Evolutionary conservation across 192 early-diverging fungal species (phyloP).

Genomic region (Umbelopsis isabellina): DNA sequence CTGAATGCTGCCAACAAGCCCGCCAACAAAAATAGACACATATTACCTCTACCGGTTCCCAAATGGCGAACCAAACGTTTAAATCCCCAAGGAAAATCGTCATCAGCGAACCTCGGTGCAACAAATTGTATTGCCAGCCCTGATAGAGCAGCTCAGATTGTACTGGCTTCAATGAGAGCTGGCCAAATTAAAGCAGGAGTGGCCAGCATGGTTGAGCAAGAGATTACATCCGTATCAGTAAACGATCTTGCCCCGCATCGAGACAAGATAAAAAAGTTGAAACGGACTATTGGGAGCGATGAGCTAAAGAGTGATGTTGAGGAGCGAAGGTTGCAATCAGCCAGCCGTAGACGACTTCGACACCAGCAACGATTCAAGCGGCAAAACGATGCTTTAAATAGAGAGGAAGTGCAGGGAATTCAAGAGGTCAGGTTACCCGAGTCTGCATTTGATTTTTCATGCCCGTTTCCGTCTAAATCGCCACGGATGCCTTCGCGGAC

Average conservation of each 20-base stretch:
- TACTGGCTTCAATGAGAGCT: neutral
- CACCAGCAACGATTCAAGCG: constrained; percentile 3
- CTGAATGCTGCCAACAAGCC: neutral
- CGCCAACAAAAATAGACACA: neutral
- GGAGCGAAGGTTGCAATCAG: neutral
- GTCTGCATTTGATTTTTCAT: constrained; percentile 13
- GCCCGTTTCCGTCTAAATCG: neutral
- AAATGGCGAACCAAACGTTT: neutral
- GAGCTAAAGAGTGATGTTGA: constrained; percentile 1
- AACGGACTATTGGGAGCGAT: constrained; percentile 10
- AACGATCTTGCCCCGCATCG: constrained; percentile 5
- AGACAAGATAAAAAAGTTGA: constrained; percentile 14
- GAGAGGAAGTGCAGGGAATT: constrained; percentile 3
- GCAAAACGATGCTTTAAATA: neutral
- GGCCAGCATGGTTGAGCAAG: neutral
- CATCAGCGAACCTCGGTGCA: neutral
- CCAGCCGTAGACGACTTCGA: constrained; percentile 2
- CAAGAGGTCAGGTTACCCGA: constrained; percentile 21
- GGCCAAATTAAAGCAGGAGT: neutral
- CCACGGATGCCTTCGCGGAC: too few relatives aligned
- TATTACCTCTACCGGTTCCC: constrained; percentile 7
- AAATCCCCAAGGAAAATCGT: neutral
- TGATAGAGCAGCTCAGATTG: constrained; percentile 14
- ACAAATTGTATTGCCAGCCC: constrained; percentile 15
- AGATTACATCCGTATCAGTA: neutral